Percentiles rank a stretch among this genome's conserved stretches.
These are phyloP conservation scores for Kazachstania psychrophila DNA, from an alignment of 805 yeast species.

Conservation along the genomic window DNA sequence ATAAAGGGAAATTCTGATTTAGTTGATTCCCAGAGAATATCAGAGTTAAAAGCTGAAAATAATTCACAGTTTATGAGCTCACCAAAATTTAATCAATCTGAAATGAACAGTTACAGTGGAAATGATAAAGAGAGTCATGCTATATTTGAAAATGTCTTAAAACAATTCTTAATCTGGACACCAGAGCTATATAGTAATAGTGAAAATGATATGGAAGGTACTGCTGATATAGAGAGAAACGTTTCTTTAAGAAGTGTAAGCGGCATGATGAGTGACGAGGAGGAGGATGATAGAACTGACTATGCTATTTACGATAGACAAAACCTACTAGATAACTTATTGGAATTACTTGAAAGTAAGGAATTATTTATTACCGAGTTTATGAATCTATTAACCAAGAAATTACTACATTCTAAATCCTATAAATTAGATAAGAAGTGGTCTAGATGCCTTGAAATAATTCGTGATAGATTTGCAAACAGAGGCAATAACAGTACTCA, in stretches of 20 bases:
- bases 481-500: not conserved
- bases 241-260: no score
- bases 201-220: not conserved
- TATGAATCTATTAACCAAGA: slow-evolving; percentile 15
- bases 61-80: no score
- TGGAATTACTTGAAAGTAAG: slow-evolving; percentile 21
- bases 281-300: not conserved
- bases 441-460: slow-evolving; percentile 16
- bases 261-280: no score
- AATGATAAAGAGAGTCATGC: not conserved
- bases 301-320: slow-evolving; percentile 2
- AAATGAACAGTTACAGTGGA: not conserved
- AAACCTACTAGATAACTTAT: slow-evolving; percentile 18
- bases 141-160: slow-evolving; percentile 14
- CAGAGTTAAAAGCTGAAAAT: no score
- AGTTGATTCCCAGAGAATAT: not conserved
- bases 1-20: slow-evolving; percentile 28
- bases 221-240: no score
- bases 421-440: slow-evolving; percentile 22
- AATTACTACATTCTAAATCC: slow-evolving; percentile 14
- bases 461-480: slow-evolving; percentile 13
- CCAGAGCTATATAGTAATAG: slow-evolving; percentile 17
- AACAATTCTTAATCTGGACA: slow-evolving; percentile 20
- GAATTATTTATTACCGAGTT: slow-evolving; percentile 20
- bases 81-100: not conserved